Percentiles rank a stretch among this genome's conserved stretches.
Conservation (phyloP, 2,329 filamentous ascomycete genomes). For the Pleurostoma richardsiae region DNA sequence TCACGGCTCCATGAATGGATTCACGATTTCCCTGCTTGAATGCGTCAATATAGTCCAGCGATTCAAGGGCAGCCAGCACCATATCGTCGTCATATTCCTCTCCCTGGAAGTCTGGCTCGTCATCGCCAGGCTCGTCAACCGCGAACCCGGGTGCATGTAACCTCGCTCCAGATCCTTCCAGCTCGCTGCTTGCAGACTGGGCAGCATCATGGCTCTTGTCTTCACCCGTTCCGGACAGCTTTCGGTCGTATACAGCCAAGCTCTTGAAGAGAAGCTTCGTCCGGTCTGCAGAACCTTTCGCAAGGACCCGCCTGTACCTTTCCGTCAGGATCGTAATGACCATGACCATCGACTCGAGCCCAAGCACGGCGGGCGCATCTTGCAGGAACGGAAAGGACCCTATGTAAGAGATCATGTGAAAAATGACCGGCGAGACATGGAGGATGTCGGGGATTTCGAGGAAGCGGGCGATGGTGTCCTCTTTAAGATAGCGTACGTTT, state of each 20-base stretch:
- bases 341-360: constrained; percentile 66
- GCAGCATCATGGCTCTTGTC: constrained; percentile 7
- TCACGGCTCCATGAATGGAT: constrained; percentile 58
- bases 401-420: constrained; percentile 66
- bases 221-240: constrained; percentile 30
- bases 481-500: constrained; percentile 60
- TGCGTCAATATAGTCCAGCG: constrained; percentile 59
- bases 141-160: constrained; percentile 34
- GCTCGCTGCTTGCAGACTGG: constrained; percentile 5
- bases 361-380: constrained; percentile 65
- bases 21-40: constrained; percentile 47
- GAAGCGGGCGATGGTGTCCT: constrained; percentile 65
- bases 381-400: constrained; percentile 70
- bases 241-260: constrained; percentile 65
- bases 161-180: constrained; percentile 2
- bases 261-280: constrained; percentile 65
- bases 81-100: constrained; percentile 56
- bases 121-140: constrained; percentile 38
- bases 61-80: constrained; percentile 63
- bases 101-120: constrained; percentile 26
- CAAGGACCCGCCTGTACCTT: constrained; percentile 59
- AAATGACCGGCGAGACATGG: constrained; percentile 61
- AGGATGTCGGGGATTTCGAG: constrained; percentile 69
- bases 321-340: constrained; percentile 69
- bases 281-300: constrained; percentile 51